Evolutionary conservation across 495 filamentous ascomycete species (phyloP).

Genomic region (Aspergillus cristatus): DNA sequence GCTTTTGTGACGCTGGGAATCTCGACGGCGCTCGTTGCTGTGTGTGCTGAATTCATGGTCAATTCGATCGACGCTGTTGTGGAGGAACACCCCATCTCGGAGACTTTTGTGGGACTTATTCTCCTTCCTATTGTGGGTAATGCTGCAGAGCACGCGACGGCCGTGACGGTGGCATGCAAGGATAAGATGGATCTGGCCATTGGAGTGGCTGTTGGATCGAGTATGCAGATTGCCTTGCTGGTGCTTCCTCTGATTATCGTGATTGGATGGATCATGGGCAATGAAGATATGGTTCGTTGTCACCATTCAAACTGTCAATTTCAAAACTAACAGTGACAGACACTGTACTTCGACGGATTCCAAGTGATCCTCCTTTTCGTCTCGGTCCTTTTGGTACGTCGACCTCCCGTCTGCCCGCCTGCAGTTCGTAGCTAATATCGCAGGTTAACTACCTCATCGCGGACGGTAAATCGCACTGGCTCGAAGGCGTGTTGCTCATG

Average conservation of each 20-base stretch:
- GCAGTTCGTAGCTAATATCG: too few species aligned
- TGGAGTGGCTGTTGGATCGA: conserved; percentile 74
- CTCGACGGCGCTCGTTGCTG: conserved; percentile 70
- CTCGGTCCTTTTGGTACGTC: conserved; percentile 54
- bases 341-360: conserved; percentile 71
- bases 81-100: conserved; percentile 41
- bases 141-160: conserved; percentile 79
- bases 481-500: conserved; percentile 67
- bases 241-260: conserved; percentile 70
- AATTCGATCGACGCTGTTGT: conserved; percentile 66
- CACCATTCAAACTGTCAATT: too few species aligned
- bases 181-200: conserved; percentile 89
- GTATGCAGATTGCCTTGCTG: conserved; percentile 79
- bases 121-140: conserved; percentile 86
- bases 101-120: conserved; percentile 77
- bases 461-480: conserved; percentile 50
- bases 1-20: conserved; percentile 61
- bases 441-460: conserved; percentile 74
- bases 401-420: conserved; percentile 1
- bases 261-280: conserved; percentile 70
- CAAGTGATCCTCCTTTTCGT: conserved; percentile 75
- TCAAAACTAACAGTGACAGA: conserved; percentile 45
- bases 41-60: conserved; percentile 90
- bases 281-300: conserved; percentile 34
- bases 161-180: conserved; percentile 77